These are phyloP conservation scores for Fragaria iinumae DNA, from an alignment of 306 rosid genomes.

Conservation along the genomic window DNA sequence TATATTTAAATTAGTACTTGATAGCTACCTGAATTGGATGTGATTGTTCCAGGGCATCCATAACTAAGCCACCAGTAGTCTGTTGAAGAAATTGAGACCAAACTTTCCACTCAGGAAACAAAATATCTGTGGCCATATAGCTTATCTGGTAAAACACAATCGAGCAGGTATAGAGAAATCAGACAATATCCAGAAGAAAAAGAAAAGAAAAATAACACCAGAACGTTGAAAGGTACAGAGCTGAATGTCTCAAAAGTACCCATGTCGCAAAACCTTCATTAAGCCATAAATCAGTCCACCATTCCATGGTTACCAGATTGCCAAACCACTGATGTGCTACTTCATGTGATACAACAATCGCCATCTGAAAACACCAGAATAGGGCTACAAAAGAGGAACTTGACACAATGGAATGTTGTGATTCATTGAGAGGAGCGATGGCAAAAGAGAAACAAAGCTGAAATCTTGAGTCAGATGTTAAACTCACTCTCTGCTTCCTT, in stretches of 20 bases:
- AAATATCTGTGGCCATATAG: slow-evolving; percentile 51
- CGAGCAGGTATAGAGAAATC: slow-evolving; percentile 1
- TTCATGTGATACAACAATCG: slow-evolving; percentile 56
- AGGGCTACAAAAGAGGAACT: neutral
- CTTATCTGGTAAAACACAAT: slow-evolving; percentile 46
- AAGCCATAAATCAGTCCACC: slow-evolving; percentile 78
- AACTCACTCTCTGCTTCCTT: slow-evolving; percentile 48
- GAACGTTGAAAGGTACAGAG: slow-evolving; percentile 2
- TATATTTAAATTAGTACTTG: neutral
- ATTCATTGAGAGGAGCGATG: neutral
- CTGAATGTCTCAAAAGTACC: slow-evolving; percentile 34
- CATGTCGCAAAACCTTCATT: slow-evolving; percentile 72
- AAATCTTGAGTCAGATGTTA: neutral
- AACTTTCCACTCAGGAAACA: slow-evolving; percentile 67
- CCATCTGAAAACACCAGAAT: slow-evolving; percentile 31
- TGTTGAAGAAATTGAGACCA: slow-evolving; percentile 55
- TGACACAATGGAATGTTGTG: neutral
- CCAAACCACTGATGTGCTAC: slow-evolving; percentile 81
- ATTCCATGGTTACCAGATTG: slow-evolving; percentile 70
- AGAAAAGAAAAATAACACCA: too few relatives aligned
- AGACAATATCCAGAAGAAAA: neutral
- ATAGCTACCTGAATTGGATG: slow-evolving; percentile 60
- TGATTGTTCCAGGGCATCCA: slow-evolving; percentile 56
- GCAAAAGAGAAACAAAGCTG: slow-evolving; percentile 2
- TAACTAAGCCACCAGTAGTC: slow-evolving; percentile 38